Evolutionary conservation across 495 filamentous ascomycete genomes (phyloP), one percentile per base, ranked within the genome.

Genomic region (Lepidopterella palustris): DNA sequence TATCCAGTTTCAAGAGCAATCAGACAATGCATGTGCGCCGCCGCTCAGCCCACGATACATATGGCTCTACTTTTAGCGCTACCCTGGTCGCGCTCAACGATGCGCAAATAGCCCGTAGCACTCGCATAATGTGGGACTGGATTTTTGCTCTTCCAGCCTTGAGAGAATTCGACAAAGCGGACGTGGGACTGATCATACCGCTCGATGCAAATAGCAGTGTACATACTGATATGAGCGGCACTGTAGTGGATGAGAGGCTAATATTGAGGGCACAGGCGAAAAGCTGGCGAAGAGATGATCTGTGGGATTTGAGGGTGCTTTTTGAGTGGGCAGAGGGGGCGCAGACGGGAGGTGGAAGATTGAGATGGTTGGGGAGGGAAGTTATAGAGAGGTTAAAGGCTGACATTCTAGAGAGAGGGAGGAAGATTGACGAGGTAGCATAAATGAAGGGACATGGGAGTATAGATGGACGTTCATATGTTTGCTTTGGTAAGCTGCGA

Each of bases 11-110:
- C 74, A 77, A 78, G 26, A 76, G 74, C 13, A 86, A 85, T 35
- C 90, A 95, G 72, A 88, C 82, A 0, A 74, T 99, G 28, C 90
- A 84, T 64, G 83, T 98, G 3, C 83, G 90, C 35, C 82, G 88
- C n/a, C 83, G 92, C 49, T 82, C 88, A 23, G 84, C 80, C 4
- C 80, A 84, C 68, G 85, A 84, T 45, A 74, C 77, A 31, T 78
- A 86, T 45, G 79, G 77, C 49, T 80, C 85, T 2, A 77, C 87
- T 15, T 98, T 97, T 76, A 79, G 83, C 45, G 85, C 89, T 0
- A 87, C 87, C 0, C 76, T 91, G 15, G 57, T 63, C 5, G 70
- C 69, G 20, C 59, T 73, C 60, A 76, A 75, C 59, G 71, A 73
- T 45, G 62, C 65, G 10, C 71, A 72, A 45, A 27, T 45, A 29